Base-by-base conservation (phyloP, 2,329 filamentous ascomycete genomes). In the Xenoacremonium recifei region DNA sequence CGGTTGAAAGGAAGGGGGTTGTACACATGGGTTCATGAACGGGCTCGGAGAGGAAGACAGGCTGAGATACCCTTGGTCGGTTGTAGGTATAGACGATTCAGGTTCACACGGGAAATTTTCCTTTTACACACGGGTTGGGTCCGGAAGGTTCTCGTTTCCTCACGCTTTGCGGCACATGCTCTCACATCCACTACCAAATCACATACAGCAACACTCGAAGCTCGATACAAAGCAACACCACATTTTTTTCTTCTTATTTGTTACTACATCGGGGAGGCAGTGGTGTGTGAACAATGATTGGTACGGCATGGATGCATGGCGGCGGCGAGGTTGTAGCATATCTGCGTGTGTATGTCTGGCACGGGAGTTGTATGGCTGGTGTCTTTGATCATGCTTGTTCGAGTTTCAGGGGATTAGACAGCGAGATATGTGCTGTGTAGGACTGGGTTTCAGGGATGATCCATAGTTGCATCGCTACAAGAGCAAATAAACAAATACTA, bases 21-120 rank as follows among this genome's bases (percentile, higher is more conserved):
- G 45, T 55, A 51, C 42, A 55, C 35, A 49, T 39, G 39, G 36
- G 33, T 38, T 46, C 34, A 44, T 17, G 45, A 35, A 50, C 33
- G 20, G 41, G 35, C 35, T 23, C 37, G 45, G 36, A 39, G 48
- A 42, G 25, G 46, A 48, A 45, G 50, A 48, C 55, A 54, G 52
- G 52, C 51, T 57, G 51, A 59, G 60, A 66, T 66, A 66, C 63
- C 63, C 62, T 59, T 57, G 50, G 49, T 62, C 51, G 59, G 49
- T 50, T 60, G 54, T 58, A 63, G 57, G 58, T 53, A 62, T 67
- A 67, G 61, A 66, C 55, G 57, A 54, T 53, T 53, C 51, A 50
- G 49, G 51, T 60, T 57, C 47, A 53, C 37, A 35, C 44, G 33
- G 40, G 31, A 32, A 44, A 40, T 47, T n/a, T n/a, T n/a, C n/a